phyloP scores from a whole-genome alignment of 1,139 yeast genomes.

The Geotrichum macrosporum region DNA sequence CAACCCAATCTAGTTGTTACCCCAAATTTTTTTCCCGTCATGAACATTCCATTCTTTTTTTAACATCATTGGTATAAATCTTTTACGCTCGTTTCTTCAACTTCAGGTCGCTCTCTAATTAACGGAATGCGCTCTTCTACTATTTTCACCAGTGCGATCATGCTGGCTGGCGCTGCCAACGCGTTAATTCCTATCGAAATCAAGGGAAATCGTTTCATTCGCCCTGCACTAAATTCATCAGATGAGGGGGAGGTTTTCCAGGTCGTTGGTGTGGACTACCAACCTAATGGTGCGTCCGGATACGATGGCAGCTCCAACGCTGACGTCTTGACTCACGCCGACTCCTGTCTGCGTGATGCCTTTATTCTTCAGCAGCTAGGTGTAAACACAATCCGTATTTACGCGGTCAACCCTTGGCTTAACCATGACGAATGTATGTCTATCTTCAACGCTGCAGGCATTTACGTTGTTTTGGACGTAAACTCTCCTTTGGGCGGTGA shows the following conservation, averaged over 20 bases:
- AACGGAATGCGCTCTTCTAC: constrained; percentile 10
- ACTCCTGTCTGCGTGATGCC: constrained; percentile 75
- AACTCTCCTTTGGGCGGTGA: constrained; percentile 77
- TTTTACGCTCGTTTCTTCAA: too few species aligned
- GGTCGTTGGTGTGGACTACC: constrained; percentile 62
- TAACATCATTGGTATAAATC: too few species aligned
- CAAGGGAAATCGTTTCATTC: constrained; percentile 46
- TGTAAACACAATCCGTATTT: constrained; percentile 80
- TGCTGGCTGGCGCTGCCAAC: constrained; percentile 19
- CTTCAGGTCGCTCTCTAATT: too few species aligned
- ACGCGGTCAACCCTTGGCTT: constrained; percentile 75
- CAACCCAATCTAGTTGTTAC: too few species aligned
- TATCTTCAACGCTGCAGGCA: constrained; percentile 83
- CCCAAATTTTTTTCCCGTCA: too few species aligned
- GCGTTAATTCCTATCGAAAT: constrained; percentile 47
- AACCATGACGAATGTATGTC: constrained; percentile 92
- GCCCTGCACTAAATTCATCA: constrained; percentile 41
- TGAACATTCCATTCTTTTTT: too few species aligned
- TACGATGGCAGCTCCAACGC: constrained; percentile 43
- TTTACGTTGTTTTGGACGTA: constrained; percentile 83
- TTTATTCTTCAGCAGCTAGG: constrained; percentile 70
- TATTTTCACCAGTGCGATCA: constrained; percentile 12
- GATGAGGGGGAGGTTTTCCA: constrained; percentile 49
- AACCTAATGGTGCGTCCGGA: constrained; percentile 68
- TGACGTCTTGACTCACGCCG: constrained; percentile 74